These are phyloP conservation scores for Parafenestella ontariensis DNA, from an alignment of 2,329 filamentous ascomycete species.

Conservation along the genomic window DNA sequence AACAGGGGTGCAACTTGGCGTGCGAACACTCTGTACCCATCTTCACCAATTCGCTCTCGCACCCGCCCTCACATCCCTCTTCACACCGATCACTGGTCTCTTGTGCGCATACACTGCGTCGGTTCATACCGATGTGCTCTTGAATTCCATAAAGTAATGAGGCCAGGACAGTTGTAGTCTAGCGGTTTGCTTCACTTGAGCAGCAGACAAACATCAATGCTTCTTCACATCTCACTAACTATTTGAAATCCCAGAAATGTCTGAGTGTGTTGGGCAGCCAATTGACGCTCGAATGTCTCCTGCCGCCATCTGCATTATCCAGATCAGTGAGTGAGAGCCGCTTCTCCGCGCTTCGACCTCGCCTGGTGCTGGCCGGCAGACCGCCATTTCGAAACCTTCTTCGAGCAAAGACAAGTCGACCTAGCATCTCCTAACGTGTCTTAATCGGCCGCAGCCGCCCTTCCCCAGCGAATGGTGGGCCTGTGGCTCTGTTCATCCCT, in stretches of 20 bases:
- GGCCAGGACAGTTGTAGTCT: slow-evolving; percentile 7
- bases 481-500: slow-evolving; percentile 17
- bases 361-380: slow-evolving; percentile 26
- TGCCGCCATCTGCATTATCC: neutral
- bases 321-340: neutral
- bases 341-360: slow-evolving; percentile 9
- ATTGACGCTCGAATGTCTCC: neutral
- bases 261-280: neutral
- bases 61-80: neutral
- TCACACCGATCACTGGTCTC: slow-evolving; percentile 16
- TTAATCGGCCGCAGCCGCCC: slow-evolving; percentile 18
- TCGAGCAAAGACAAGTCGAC: slow-evolving; percentile 18
- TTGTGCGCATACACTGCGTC: slow-evolving; percentile 13
- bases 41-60: slow-evolving; percentile 3
- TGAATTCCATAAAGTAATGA: too few species aligned
- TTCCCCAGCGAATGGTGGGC: slow-evolving; percentile 21
- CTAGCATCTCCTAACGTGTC: slow-evolving; percentile 13
- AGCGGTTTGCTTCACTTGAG: slow-evolving; percentile 31
- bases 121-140: slow-evolving; percentile 6
- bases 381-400: slow-evolving; percentile 34
- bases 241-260: neutral
- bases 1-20: too few species aligned
- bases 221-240: slow-evolving; percentile 8
- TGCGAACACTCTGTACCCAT: too few species aligned
- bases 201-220: slow-evolving; percentile 21